Conservation (phyloP, 805 yeast genomes). For the Saturnispora mendoncae region DNA sequence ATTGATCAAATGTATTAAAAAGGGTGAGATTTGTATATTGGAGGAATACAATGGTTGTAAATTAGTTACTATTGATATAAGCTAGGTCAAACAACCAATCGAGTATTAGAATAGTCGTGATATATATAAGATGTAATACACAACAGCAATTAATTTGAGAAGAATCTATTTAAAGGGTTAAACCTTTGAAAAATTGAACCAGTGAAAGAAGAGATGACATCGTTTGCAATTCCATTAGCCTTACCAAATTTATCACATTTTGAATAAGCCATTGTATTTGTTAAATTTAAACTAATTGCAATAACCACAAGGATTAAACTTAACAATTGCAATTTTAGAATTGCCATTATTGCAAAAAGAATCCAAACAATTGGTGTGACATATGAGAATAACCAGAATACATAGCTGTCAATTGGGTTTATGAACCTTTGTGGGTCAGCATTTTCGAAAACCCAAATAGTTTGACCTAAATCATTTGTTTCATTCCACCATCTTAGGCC, state of each 20-base stretch:
- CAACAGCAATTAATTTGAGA: constrained; percentile 1
- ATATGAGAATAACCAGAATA: constrained; percentile 79
- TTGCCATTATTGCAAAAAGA: constrained; percentile 64
- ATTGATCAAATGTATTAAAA: constrained; percentile 16
- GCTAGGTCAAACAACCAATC: constrained; percentile 1
- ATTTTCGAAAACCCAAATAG: constrained; percentile 82
- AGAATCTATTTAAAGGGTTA: constrained; percentile 30
- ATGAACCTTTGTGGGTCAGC: constrained; percentile 65
- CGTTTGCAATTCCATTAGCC: constrained; percentile 59
- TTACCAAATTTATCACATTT: constrained; percentile 88
- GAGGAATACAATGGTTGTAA: constrained; percentile 15
- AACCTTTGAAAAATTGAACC: constrained; percentile 36
- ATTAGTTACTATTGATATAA: constrained; percentile 19
- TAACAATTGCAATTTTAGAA: constrained; percentile 67
- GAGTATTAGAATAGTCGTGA: background rate
- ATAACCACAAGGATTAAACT: constrained; percentile 55
- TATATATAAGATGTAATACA: background rate
- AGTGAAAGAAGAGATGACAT: constrained; percentile 46
- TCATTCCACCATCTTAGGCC: constrained; percentile 99
- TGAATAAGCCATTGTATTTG: constrained; percentile 85
- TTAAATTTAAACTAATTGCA: constrained; percentile 62
- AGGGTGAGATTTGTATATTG: constrained; percentile 16
- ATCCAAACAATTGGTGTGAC: constrained; percentile 70
- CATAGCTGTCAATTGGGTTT: constrained; percentile 85
- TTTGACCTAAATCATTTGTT: constrained; percentile 51